phyloP scores from a whole-genome alignment of 768 basidiomycete genomes.

The Leucogyrophana mollusca region DNA sequence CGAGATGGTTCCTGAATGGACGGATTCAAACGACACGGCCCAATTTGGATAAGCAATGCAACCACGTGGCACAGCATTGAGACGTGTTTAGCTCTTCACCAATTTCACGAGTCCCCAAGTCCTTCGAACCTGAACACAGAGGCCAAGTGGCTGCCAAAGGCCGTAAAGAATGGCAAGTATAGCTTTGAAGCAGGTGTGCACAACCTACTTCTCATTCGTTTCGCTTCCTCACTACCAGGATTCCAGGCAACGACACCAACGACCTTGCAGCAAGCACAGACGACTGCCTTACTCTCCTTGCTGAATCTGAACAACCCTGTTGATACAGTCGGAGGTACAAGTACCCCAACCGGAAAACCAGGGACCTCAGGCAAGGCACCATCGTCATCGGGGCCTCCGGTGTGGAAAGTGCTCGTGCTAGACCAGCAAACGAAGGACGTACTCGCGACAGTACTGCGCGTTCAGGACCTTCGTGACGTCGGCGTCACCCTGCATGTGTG shows the following conservation, averaged over 20 bases:
- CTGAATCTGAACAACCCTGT: constrained; percentile 79
- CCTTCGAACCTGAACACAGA: neutral
- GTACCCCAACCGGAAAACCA: constrained; percentile 33
- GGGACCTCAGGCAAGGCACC: constrained; percentile 48
- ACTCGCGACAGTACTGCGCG: constrained; percentile 90
- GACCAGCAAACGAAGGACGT: constrained; percentile 97
- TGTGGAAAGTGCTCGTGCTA: constrained; percentile 96
- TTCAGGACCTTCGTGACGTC: constrained; percentile 94
- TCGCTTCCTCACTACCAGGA: constrained; percentile 26
- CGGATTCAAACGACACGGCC: too few species aligned
- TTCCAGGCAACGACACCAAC: constrained; percentile 39
- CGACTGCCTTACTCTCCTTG: constrained; percentile 76
- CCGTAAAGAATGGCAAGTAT: constrained; percentile 40
- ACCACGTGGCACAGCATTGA: too few species aligned
- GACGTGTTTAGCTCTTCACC: too few species aligned
- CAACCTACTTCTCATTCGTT: neutral
- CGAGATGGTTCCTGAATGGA: too few species aligned
- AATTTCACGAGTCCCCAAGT: too few species aligned
- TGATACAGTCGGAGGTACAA: constrained; percentile 13
- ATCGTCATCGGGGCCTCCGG: constrained; percentile 63
- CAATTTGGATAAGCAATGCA: too few species aligned
- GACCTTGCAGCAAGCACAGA: constrained; percentile 88
- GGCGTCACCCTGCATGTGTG: constrained; percentile 99
- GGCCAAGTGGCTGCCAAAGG: neutral
- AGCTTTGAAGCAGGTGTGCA: constrained; percentile 43